Evolutionary conservation across 1,284 basidiomycete genomes (phyloP), one percentile per base, ranked within the genome.

Genomic region (Mycosarcoma maydis): DNA sequence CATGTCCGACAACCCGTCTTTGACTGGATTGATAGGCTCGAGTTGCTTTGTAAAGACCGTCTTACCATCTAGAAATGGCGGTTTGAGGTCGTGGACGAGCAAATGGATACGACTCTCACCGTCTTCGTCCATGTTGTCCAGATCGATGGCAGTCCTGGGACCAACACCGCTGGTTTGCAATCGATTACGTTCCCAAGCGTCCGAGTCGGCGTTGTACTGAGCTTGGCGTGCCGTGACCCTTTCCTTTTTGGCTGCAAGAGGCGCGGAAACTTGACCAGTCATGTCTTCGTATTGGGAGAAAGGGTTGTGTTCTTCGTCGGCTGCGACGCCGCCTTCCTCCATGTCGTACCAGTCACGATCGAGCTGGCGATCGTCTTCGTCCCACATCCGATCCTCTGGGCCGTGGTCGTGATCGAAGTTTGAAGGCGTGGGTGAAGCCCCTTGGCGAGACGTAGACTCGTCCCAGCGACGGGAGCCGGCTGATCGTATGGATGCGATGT

Each of bases 111-210:
- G 90, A 0, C 91, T 92, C 82, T 98, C 96, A 78, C 95, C 94
- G 76, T 96, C 92, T n/a, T 81, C 80, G 61, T 84, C 93, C 50
- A 82, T 58, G 88, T 86, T 93, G 88, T 83, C 96, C 22, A 86
- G 85, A 80, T 98, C 94, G 38, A 98, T 86, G 11, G 88, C 86
- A 27, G 91, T 88, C 19, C 79, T 68, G 5, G 92, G 92, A 2
- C 92, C 91, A 14, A 98, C 90, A 77, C 96, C 96, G 13, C 94
- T 97, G 0, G 92, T 93, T 11, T 94, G 86, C 89, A 99, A 92
- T 77, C 94, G 91, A 77, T 98, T 98, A 7, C 91, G 91, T 85
- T 98, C 96, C 96, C 96, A 99, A 1, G 95, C 85, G 73, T 99
- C 95, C 73, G 94, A 95, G 81, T 99, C 96, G 20, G 92, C 92